Evolutionary conservation across 1,284 basidiomycete genomes (phyloP), one percentile per base, ranked within the genome.

Genomic region (Rhodotorula sp.): DNA sequence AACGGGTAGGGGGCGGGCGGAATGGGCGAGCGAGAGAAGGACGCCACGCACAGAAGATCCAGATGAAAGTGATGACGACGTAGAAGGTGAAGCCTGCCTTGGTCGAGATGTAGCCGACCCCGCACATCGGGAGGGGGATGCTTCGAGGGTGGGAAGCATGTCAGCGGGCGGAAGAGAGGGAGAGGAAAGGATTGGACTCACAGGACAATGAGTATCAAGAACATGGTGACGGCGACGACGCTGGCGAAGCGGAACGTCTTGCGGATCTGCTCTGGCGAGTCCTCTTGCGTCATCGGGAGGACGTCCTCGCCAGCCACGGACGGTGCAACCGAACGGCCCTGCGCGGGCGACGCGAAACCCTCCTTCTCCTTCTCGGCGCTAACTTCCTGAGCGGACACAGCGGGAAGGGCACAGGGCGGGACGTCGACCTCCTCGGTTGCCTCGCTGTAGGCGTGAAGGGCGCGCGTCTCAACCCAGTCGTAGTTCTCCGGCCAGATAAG

Each of bases 41-140:
- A 10, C 3, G 17, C 19, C 29, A 55, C 61, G 51, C 25, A 71
- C 61, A 77, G 67, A 77, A 77, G 22, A 77, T 59, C 74, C 74
- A 78, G 44, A 77, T 66, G 60, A 77, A 69, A 0, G 66, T 34
- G 55, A 95, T 84, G 37, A 71, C 65, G 54, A 89, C 80, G 79
- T 85, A 75, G 87, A 88, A 89, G 0, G 88, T 87, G 75, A 93
- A 86, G 1, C 91, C 91, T 10, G 82, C 77, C 54, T 87, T 83
- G 21, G 87, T 85, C 77, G 87, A 94, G 48, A 94, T 85, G 44
- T 90, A 88, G 55, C 86, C 85, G 0, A 90, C 88, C 80, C 90
- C 91, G 85, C 93, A 94, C 27, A 94, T 85, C 2, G 92, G 91
- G 4, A 95, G 82, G 0, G 92, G 93, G 64, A 95, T 88, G 37